Percentiles rank a stretch among this genome's conserved stretches.
Conservation (phyloP, 2,329 filamentous ascomycete genomes). For the Dissoconium aciculare region DNA sequence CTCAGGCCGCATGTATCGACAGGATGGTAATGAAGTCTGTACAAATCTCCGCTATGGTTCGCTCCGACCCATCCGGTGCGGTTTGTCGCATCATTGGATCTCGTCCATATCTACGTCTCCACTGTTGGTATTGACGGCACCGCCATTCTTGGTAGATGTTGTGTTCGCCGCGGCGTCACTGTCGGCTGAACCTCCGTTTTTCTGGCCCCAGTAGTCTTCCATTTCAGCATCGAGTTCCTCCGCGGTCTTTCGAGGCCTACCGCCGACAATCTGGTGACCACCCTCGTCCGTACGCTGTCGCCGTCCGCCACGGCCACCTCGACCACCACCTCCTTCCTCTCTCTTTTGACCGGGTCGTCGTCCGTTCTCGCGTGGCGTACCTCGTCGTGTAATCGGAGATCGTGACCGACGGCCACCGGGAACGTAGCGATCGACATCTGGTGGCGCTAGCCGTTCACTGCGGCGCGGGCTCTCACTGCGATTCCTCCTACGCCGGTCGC, state of each 20-base stretch:
- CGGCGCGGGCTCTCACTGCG: slow-evolving; percentile 34
- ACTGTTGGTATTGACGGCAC: slow-evolving; percentile 4
- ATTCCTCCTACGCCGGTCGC: slow-evolving; percentile 12
- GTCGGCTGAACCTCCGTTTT: slow-evolving; percentile 25
- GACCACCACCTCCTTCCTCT: slow-evolving; percentile 29
- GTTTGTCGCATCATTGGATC: too few species aligned
- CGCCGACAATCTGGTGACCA: slow-evolving; percentile 25
- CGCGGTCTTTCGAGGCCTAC: slow-evolving; percentile 65
- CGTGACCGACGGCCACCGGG: slow-evolving; percentile 44
- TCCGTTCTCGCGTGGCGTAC: slow-evolving; percentile 32
- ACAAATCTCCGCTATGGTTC: too few species aligned
- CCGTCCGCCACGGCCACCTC: slow-evolving; percentile 27
- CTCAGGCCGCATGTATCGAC: too few species aligned
- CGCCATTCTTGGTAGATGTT: slow-evolving; percentile 9
- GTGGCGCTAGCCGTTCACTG: slow-evolving; percentile 41
- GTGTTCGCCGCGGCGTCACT: slow-evolving; percentile 12
- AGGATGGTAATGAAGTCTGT: too few species aligned
- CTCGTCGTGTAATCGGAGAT: slow-evolving; percentile 39
- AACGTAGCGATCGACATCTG: slow-evolving; percentile 65
- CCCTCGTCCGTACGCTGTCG: slow-evolving; percentile 30
- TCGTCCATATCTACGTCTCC: slow-evolving; percentile 23
- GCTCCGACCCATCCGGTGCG: too few species aligned
- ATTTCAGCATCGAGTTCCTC: slow-evolving; percentile 93
- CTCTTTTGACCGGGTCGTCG: slow-evolving; percentile 33
- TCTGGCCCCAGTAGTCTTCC: slow-evolving; percentile 67